Conservation (phyloP, 2,329 filamentous ascomycete species). For the Aspergillus ochraceoroseus region DNA sequence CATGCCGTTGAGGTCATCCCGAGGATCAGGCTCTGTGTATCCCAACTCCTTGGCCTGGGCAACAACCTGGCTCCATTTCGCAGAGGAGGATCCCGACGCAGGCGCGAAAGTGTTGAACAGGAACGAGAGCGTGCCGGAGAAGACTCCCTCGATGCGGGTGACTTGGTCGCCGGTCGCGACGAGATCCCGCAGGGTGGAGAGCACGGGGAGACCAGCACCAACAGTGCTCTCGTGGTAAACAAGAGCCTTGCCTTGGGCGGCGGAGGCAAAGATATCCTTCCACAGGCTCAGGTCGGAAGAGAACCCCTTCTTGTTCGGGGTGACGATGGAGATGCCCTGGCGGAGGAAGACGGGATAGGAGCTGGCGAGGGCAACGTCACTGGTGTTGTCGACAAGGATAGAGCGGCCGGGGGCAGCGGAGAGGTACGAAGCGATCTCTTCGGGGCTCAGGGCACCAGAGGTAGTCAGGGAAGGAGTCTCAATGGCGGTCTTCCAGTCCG, state of each 20-base stretch:
- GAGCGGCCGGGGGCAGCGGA: conserved; percentile 70
- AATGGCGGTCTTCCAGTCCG: conserved; percentile 53
- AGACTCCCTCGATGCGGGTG: conserved; percentile 90
- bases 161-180: conserved; percentile 89
- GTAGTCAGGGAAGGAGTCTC: conserved; percentile 58
- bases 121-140: conserved; percentile 96
- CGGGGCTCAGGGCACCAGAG: conserved; percentile 51
- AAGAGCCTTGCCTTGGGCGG: conserved; percentile 60
- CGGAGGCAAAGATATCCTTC: conserved; percentile 77
- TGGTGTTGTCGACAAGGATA: conserved; percentile 92
- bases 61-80: conserved; percentile 87
- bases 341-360: conserved; percentile 75
- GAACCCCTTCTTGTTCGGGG: conserved; percentile 98
- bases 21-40: conserved; percentile 83
- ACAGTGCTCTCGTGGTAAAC: conserved; percentile 95
- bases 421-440: conserved; percentile 73
- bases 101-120: conserved; percentile 97
- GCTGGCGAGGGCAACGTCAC: conserved; percentile 77
- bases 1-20: conserved; percentile 80
- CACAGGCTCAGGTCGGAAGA: conserved; percentile 75
- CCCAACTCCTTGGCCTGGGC: conserved; percentile 86
- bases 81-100: conserved; percentile 57
- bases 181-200: conserved; percentile 91
- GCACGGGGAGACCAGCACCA: conserved; percentile 85
- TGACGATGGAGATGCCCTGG: conserved; percentile 83